These are phyloP conservation scores for Aspergillus ochraceus DNA, from an alignment of 2,329 filamentous ascomycete species.

Conservation along the genomic window DNA sequence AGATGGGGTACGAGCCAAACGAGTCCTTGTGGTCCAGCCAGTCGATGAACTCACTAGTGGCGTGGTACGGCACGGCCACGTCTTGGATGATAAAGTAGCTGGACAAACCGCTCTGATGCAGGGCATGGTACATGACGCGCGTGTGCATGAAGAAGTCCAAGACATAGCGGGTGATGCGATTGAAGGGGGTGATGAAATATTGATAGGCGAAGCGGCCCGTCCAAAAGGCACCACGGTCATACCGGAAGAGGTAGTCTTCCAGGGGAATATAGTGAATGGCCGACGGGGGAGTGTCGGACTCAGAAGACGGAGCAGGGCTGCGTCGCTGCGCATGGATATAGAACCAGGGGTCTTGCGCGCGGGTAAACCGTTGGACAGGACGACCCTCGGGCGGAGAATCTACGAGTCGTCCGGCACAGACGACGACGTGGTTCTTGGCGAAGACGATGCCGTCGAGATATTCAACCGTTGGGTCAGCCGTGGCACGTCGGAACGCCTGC, in stretches of 20 bases:
- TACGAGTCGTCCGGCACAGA: constrained; percentile 62
- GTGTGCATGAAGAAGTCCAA: constrained; percentile 61
- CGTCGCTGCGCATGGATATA: constrained; percentile 60
- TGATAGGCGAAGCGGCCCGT: constrained; percentile 59
- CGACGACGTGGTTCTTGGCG: constrained; percentile 53
- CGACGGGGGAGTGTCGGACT: constrained; percentile 54
- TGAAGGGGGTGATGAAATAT: constrained; percentile 62
- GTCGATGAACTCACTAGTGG: constrained; percentile 50
- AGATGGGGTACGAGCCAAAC: constrained; percentile 56
- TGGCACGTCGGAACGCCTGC: constrained; percentile 49
- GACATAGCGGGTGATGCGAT: constrained; percentile 54
- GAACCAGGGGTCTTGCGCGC: constrained; percentile 68
- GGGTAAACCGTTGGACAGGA: constrained; percentile 53
- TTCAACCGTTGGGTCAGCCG: constrained; percentile 49
- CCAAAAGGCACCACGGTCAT: constrained; percentile 67
- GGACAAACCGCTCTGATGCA: constrained; percentile 56
- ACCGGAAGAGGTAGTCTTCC: constrained; percentile 39
- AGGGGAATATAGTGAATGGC: constrained; percentile 48
- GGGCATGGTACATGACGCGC: constrained; percentile 58
- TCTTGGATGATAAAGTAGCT: constrained; percentile 61
- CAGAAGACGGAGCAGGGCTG: constrained; percentile 53
- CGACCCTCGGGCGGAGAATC: constrained; percentile 42
- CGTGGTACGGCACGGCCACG: constrained; percentile 55
- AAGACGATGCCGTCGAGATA: constrained; percentile 72
- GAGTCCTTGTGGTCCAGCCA: constrained; percentile 32